phyloP scores from a whole-genome alignment of 306 rosid species.

The Myrica gale region DNA sequence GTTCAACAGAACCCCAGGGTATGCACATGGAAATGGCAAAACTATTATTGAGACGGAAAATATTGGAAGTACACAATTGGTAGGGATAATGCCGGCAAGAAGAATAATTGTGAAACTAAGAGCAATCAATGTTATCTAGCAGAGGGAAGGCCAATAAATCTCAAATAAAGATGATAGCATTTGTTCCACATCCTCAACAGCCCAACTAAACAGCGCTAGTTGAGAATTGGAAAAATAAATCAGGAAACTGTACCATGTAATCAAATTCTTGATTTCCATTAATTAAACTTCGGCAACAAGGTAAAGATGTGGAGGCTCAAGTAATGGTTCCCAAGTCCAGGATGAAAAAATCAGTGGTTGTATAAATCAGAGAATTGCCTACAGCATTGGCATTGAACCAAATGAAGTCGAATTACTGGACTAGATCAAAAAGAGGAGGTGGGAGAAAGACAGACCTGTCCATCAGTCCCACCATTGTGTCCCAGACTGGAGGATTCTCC shows the following conservation, averaged over 20 bases:
- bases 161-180: too few relatives aligned
- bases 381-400: background rate
- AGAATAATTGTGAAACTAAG: too few relatives aligned
- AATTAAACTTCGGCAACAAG: background rate
- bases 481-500: slow-evolving; percentile 99
- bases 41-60: background rate
- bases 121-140: too few relatives aligned
- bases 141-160: too few relatives aligned
- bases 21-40: background rate
- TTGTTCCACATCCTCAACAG: too few relatives aligned
- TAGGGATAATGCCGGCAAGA: background rate
- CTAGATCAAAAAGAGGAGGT: slow-evolving; percentile 11
- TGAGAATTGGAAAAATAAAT: background rate
- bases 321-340: background rate
- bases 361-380: background rate
- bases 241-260: background rate
- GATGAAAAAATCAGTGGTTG: background rate
- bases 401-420: background rate
- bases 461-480: slow-evolving; percentile 51
- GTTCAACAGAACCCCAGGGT: background rate
- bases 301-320: background rate
- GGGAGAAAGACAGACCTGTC: slow-evolving; percentile 53
- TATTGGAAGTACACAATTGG: background rate
- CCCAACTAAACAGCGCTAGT: too few relatives aligned
- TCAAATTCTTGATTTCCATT: background rate